Conservation (phyloP, 192 early-diverging fungal genomes). For the Dissophora ornata region DNA sequence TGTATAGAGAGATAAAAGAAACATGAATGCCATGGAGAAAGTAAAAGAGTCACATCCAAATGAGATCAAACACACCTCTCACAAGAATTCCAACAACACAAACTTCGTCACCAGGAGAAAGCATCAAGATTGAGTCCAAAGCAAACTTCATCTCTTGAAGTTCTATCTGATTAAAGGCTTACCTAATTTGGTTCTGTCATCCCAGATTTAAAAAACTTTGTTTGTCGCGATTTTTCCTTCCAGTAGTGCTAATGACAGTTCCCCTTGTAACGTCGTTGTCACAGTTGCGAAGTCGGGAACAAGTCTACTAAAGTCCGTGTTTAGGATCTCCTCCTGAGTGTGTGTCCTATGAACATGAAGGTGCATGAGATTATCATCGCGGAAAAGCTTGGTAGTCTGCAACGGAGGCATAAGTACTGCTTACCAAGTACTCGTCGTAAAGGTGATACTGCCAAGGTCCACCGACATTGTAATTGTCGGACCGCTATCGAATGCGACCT, state of each 20-base stretch:
- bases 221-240: constrained; percentile 17
- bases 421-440: constrained; percentile 11
- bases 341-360: constrained; percentile 8
- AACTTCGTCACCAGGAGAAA: constrained; percentile 15
- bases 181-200: constrained; percentile 18
- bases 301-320: not conserved
- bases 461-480: no score
- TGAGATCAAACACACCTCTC: constrained; percentile 1
- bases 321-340: constrained; percentile 11
- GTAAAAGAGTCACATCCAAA: not conserved
- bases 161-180: no score
- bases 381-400: not conserved
- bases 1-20: not conserved
- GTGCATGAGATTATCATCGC: constrained; percentile 1
- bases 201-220: constrained; percentile 16
- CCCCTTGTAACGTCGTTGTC: not conserved
- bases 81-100: constrained; percentile 27
- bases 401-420: not conserved
- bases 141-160: constrained; percentile 33
- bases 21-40: not conserved
- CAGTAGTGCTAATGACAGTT: not conserved
- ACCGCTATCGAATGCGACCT: no score
- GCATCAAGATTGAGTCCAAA: constrained; percentile 17
- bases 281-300: constrained; percentile 17
- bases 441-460: not conserved